These are phyloP conservation scores for Xanthoparmelia taractica DNA, from an alignment of 495 filamentous ascomycete genomes.

Conservation along the genomic window DNA sequence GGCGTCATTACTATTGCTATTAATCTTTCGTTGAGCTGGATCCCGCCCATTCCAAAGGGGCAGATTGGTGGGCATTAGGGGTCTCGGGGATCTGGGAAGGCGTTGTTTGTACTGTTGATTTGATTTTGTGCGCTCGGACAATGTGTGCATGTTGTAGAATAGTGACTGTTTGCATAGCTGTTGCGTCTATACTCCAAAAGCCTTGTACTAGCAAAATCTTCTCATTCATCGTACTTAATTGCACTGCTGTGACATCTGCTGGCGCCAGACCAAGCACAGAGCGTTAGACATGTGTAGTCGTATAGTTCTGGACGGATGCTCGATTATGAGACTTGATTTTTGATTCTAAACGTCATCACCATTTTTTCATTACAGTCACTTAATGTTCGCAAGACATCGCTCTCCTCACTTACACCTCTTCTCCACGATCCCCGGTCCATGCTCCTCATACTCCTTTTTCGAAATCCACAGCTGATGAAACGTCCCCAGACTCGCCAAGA, in stretches of 20 bases:
- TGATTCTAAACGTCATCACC: not conserved
- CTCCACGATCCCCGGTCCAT: conserved; percentile 52
- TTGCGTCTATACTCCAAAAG: not conserved
- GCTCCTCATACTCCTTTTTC: conserved; percentile 55
- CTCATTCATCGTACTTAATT: too few relatives aligned
- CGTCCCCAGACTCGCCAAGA: conserved; percentile 90
- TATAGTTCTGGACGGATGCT: not conserved
- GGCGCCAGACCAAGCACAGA: not conserved
- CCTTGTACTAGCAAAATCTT: not conserved
- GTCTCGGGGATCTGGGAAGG: not conserved
- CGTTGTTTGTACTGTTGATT: not conserved
- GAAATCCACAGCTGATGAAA: conserved; percentile 99
- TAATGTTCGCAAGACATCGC: not conserved
- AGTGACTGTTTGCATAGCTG: not conserved
- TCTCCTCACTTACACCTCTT: conserved; percentile 48
- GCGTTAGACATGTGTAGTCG: not conserved
- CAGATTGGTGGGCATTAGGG: conserved; percentile 49
- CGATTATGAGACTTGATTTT: not conserved
- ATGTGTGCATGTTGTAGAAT: not conserved
- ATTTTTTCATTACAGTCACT: not conserved
- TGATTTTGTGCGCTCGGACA: not conserved
- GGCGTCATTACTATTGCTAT: conserved; percentile 65
- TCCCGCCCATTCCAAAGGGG: conserved; percentile 59
- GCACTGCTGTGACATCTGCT: not conserved
- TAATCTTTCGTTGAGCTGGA: conserved; percentile 63